Evolutionary conservation across 495 filamentous ascomycete species (phyloP).

Genomic region (Coniosporium apollinis): DNA sequence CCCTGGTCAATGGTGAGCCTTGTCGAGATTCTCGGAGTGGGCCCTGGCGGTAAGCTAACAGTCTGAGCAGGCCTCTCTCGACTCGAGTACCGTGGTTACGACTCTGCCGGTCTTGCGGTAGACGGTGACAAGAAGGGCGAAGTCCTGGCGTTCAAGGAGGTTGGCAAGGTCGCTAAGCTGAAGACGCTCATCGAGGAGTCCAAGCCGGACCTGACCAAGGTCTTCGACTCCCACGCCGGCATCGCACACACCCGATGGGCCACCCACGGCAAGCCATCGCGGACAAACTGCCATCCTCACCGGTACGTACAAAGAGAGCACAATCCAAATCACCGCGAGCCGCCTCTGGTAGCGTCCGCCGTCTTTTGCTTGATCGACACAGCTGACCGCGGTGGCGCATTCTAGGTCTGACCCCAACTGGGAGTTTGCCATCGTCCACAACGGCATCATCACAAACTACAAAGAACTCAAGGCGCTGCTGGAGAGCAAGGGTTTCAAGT

Average conservation of each 20-base stretch:
- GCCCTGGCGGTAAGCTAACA: too few relatives aligned
- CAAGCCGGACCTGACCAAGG: constrained; percentile 70
- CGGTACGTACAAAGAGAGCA: constrained; percentile 38
- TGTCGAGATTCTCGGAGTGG: too few relatives aligned
- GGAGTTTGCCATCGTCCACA: constrained; percentile 96
- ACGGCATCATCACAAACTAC: constrained; percentile 99
- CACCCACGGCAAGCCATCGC: constrained; percentile 86
- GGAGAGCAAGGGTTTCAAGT: constrained; percentile 86
- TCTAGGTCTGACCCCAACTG: constrained; percentile 62
- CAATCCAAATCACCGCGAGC: too few relatives aligned
- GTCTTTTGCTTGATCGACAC: neutral
- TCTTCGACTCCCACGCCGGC: constrained; percentile 92
- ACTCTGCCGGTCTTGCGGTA: constrained; percentile 88
- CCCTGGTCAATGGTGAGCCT: constrained; percentile 90
- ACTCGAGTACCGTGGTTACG: constrained; percentile 92
- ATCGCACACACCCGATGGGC: constrained; percentile 99
- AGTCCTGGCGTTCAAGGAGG: constrained; percentile 95
- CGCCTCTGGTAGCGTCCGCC: constrained; percentile 16
- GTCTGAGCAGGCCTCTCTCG: constrained; percentile 48
- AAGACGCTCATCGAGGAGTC: constrained; percentile 77
- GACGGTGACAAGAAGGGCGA: constrained; percentile 98
- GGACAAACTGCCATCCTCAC: constrained; percentile 94
- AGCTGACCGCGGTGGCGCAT: constrained; percentile 5
- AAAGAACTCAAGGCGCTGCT: constrained; percentile 94
- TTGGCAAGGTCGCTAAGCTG: constrained; percentile 94